Evolutionary conservation across 2,329 filamentous ascomycete genomes (phyloP).

Genomic region (Paraphaeosphaeria sporulosa): DNA sequence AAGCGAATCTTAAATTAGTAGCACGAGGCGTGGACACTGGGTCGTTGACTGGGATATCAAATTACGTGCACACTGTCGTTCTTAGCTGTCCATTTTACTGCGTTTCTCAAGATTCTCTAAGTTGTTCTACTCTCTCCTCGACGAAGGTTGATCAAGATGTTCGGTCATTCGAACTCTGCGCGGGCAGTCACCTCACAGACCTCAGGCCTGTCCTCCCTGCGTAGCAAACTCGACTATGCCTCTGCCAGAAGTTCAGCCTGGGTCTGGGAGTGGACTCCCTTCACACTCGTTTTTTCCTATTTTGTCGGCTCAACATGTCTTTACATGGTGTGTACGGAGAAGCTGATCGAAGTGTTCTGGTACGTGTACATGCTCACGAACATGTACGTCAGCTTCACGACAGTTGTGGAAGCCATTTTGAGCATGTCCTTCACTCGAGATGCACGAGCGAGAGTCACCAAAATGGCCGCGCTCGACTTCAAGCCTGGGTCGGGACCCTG

Average conservation of each 20-base stretch:
- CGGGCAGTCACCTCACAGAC: not conserved
- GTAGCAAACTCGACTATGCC: slow-evolving; percentile 6
- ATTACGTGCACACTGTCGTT: not conserved
- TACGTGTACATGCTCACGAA: slow-evolving; percentile 51
- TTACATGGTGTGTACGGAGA: slow-evolving; percentile 43
- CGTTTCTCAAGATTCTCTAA: not conserved
- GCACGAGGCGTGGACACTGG: not conserved
- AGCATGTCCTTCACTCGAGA: slow-evolving; percentile 37
- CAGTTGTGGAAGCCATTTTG: slow-evolving; percentile 48
- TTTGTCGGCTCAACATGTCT: slow-evolving; percentile 47
- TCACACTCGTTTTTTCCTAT: slow-evolving; percentile 45
- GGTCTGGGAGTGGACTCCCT: slow-evolving; percentile 47
- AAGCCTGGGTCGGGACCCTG: slow-evolving; percentile 32
- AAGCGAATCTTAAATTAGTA: not conserved
- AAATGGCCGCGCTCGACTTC: slow-evolving; percentile 40
- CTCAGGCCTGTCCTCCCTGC: not conserved
- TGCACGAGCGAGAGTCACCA: slow-evolving; percentile 37
- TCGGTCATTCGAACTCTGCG: not conserved
- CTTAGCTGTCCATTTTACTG: not conserved
- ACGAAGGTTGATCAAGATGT: not conserved
- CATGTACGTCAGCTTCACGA: slow-evolving; percentile 46
- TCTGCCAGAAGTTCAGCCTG: slow-evolving; percentile 24
- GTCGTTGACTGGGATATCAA: not conserved
- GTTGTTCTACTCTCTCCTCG: not conserved
- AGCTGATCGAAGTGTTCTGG: slow-evolving; percentile 47